Base-by-base conservation (phyloP, 768 basidiomycete species). In the Termitomyces sp. region DNA sequence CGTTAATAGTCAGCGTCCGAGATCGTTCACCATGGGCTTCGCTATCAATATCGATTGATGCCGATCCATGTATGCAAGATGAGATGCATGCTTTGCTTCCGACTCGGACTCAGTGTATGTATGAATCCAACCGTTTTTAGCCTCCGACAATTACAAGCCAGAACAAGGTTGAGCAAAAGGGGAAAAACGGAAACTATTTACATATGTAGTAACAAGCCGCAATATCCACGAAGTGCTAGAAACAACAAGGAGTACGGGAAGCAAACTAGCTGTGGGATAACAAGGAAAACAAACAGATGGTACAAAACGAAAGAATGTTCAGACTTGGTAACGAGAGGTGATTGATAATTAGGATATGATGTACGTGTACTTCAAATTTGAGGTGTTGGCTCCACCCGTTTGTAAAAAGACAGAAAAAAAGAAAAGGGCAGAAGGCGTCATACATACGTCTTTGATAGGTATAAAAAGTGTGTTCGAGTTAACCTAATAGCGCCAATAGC, bases 281-380 rank as follows among this genome's bases (percentile, higher is more conserved):
- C 40, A 32, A 7, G 14, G 40, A 43, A 43, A 42, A 55, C 53
- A 42, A 40, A 55, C 53, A 55, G 15, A 42, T 40, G 1, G 25
- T 55, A 55, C 40, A 55, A 31, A 31, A 14, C 5, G 34, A 32
- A 55, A 31, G 14, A 42, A 31, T n/a, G 40, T 42, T 55, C 40
- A 31, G 15, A 42, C 29, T 54, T 32, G 54, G 42, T 56, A 43
- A 20, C 42, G 11, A 55, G 29, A 12, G 31, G 17, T 14, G 17
- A 37, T 15, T 25, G 54, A 20, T 40, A 17, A 60, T 60, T 60
- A 60, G 60, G 60, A 54, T 60, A 60, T 60, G 60, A 25, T 49
- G 37, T 59, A 60, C 31, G 45, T 38, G 53, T 60, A 60, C 37
- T 60, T 60, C 46, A 32, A 9, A 40, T n/a, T 40, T 45, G 34